Percentiles rank a stretch among this genome's conserved stretches.
These are phyloP conservation scores for Saccharomyces pastorianus DNA, from an alignment of 1,139 yeast genomes.

Conservation along the genomic window DNA sequence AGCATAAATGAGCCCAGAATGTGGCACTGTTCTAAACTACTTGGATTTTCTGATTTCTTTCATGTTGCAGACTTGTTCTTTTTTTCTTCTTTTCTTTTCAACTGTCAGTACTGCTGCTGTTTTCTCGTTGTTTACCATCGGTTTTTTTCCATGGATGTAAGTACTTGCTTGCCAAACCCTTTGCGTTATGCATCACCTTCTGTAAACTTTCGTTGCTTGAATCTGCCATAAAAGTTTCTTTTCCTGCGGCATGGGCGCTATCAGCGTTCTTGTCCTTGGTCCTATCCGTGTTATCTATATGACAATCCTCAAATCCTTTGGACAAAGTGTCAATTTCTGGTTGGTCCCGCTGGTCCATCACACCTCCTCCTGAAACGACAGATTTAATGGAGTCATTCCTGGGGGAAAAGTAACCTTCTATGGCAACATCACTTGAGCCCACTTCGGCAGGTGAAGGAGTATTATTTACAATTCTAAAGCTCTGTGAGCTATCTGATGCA, in stretches of 20 bases:
- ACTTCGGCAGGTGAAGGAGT: constrained; percentile 18
- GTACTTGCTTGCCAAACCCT: constrained; percentile 20
- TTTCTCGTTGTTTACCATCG: constrained; percentile 7
- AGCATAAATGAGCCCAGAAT: not conserved
- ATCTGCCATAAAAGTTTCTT: not conserved
- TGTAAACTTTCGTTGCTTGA: constrained; percentile 15
- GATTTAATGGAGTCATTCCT: constrained; percentile 24
- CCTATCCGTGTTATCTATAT: not conserved
- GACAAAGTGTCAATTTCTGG: not conserved
- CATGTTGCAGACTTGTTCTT: not conserved
- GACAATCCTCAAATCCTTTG: not conserved
- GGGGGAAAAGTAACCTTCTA: constrained; percentile 33
- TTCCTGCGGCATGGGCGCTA: not conserved
- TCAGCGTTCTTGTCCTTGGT: not conserved
- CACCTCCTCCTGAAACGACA: constrained; percentile 18
- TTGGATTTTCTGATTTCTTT: not conserved
- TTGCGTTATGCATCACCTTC: constrained; percentile 19
- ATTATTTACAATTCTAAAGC: constrained; percentile 10
- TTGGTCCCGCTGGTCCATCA: not conserved
- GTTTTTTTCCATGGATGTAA: constrained; percentile 18
- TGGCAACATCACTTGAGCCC: constrained; percentile 43
- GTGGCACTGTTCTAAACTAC: not conserved
- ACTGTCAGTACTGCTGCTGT: constrained; percentile 1
- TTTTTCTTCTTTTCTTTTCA: not conserved
- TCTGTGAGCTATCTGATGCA: constrained; percentile 5